Conservation (phyloP, 306 rosid genomes). For the Fagus sylvatica region DNA sequence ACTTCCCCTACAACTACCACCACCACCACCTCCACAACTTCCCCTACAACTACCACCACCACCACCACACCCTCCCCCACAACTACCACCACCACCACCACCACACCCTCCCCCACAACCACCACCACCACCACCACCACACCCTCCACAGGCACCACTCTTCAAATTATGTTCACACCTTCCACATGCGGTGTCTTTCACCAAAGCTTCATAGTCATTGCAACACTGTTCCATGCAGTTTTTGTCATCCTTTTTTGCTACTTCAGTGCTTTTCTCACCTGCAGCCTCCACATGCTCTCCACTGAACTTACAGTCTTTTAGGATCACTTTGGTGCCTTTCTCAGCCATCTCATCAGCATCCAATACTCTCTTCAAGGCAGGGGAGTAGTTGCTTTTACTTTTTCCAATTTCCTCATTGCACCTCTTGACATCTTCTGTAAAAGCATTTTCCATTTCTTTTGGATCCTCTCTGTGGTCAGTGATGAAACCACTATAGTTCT, state of each 20-base stretch:
- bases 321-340: not conserved
- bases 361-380: not conserved
- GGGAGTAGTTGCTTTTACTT: not conserved
- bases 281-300: not conserved
- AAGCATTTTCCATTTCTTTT: not conserved
- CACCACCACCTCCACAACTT: not conserved
- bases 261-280: too few relatives aligned
- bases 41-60: not conserved
- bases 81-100: too few relatives aligned
- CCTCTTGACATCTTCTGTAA: not conserved
- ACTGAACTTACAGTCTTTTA: not conserved
- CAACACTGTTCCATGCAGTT: too few relatives aligned
- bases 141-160: not conserved
- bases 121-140: not conserved
- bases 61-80: too few relatives aligned
- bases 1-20: not conserved
- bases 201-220: not conserved
- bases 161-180: not conserved
- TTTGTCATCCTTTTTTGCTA: too few relatives aligned
- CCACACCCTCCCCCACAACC: too few relatives aligned
- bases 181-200: not conserved
- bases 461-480: not conserved
- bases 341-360: not conserved
- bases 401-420: not conserved
- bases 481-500: constrained; percentile 4